Conservation (phyloP, 2,329 filamentous ascomycete genomes). For the Fonsecaea erecta region DNA sequence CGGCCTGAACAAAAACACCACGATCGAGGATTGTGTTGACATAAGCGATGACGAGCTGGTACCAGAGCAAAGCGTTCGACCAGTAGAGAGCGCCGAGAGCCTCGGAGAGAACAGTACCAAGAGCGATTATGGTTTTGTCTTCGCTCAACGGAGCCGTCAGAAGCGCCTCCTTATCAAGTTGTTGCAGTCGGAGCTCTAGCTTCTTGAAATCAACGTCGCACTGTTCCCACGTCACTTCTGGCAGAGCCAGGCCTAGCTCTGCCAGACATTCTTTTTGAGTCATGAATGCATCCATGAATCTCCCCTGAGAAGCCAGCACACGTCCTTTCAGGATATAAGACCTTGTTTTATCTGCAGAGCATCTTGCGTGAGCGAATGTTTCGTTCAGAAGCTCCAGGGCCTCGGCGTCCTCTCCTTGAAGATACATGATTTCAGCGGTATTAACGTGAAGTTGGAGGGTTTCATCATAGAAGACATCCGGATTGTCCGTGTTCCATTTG, state of each 20-base stretch:
- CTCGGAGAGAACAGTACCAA: slow-evolving; percentile 62
- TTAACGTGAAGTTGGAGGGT: slow-evolving; percentile 79
- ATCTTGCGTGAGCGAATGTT: slow-evolving; percentile 72
- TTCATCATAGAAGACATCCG: slow-evolving; percentile 83
- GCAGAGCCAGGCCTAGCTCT: slow-evolving; percentile 70
- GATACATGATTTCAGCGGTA: slow-evolving; percentile 81
- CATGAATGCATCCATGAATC: slow-evolving; percentile 70
- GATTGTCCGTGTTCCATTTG: slow-evolving; percentile 71
- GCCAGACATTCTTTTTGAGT: slow-evolving; percentile 72
- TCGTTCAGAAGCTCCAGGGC: slow-evolving; percentile 71
- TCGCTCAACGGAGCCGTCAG: slow-evolving; percentile 48
- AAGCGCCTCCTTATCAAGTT: slow-evolving; percentile 55
- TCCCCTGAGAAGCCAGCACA: slow-evolving; percentile 74
- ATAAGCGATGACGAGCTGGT: slow-evolving; percentile 63
- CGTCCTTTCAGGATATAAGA: slow-evolving; percentile 83
- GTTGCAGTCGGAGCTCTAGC: slow-evolving; percentile 64
- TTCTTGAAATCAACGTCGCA: slow-evolving; percentile 76
- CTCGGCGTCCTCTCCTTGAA: slow-evolving; percentile 71
- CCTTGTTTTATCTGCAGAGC: slow-evolving; percentile 77
- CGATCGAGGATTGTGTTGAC: slow-evolving; percentile 60
- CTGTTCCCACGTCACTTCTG: slow-evolving; percentile 71
- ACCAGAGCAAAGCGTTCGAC: slow-evolving; percentile 64
- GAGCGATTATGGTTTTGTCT: slow-evolving; percentile 49
- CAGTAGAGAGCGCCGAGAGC: slow-evolving; percentile 64
- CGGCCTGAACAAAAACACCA: slow-evolving; percentile 62